A percentile compares a stretch with the other conserved stretches of the same genome.
phyloP scores from a whole-genome alignment of 2,329 filamentous ascomycete genomes.

The Sporothrix humicola region DNA sequence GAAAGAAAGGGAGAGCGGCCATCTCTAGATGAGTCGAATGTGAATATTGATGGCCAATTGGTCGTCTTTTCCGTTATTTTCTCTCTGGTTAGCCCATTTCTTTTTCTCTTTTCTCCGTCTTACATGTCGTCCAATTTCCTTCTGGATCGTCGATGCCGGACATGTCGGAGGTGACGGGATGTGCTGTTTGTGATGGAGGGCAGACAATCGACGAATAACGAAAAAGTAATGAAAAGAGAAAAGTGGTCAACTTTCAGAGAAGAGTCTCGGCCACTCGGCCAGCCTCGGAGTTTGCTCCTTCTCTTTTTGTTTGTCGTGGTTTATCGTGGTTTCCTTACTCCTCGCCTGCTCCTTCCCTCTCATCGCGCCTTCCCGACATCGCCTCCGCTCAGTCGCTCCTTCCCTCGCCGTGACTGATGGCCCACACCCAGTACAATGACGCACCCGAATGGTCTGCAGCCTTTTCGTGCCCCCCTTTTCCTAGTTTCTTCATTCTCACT shows the following conservation, averaged over 20 bases:
- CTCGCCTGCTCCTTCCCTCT: not conserved
- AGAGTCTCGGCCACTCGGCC: slow-evolving; percentile 23
- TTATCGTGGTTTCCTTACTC: not conserved
- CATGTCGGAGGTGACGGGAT: slow-evolving; percentile 16
- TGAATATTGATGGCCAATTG: not conserved
- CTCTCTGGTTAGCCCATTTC: not conserved
- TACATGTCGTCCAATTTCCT: not conserved
- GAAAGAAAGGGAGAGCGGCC: not conserved
- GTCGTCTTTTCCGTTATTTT: not conserved
- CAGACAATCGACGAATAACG: not conserved
- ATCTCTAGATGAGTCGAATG: too few species aligned
- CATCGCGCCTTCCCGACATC: not conserved
- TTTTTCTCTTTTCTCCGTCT: not conserved
- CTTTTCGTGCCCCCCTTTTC: not conserved
- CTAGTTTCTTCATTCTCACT: not conserved
- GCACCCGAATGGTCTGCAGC: not conserved
- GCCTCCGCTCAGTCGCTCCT: not conserved
- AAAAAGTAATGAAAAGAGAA: not conserved
- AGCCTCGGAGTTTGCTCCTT: slow-evolving; percentile 11
- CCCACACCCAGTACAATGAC: not conserved
- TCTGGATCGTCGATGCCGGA: slow-evolving; percentile 10
- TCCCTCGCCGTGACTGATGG: slow-evolving; percentile 11
- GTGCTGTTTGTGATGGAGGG: not conserved
- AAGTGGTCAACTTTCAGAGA: not conserved
- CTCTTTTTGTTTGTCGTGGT: not conserved